phyloP scores from a whole-genome alignment of 202 grass and related monocot species.

The Eragrostis tef region DNA sequence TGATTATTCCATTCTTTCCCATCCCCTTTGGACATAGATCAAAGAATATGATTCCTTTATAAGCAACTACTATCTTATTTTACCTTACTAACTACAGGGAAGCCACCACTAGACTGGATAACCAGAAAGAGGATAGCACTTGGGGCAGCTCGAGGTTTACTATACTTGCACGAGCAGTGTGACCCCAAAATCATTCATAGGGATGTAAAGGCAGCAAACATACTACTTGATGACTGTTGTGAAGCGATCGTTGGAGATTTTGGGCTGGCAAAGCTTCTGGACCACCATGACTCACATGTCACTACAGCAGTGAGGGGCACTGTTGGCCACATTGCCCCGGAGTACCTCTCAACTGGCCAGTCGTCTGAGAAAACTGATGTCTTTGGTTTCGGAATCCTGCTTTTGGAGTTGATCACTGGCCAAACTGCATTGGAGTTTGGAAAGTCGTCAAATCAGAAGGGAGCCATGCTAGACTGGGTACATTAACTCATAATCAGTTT shows the following conservation, averaged over 20 bases:
- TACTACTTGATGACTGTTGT: conserved; percentile 73
- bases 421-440: conserved; percentile 83
- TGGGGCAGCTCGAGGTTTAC: conserved; percentile 78
- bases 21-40: conserved; percentile 11
- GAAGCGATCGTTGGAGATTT: conserved; percentile 90
- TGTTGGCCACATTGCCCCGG: conserved; percentile 87
- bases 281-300: conserved; percentile 87
- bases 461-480: conserved; percentile 95
- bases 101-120: conserved; percentile 82
- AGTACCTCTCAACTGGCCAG: conserved; percentile 89
- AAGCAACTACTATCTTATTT: conserved; percentile 39
- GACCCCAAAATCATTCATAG: conserved; percentile 96
- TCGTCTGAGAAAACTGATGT: conserved; percentile 96
- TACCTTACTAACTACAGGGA: conserved; percentile 51
- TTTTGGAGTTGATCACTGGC: conserved; percentile 87
- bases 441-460: conserved; percentile 91
- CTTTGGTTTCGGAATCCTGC: conserved; percentile 85
- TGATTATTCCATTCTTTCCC: neutral
- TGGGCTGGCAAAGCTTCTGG: conserved; percentile 87
- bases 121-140: conserved; percentile 85
- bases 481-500: conserved; percentile 31
- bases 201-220: conserved; percentile 91
- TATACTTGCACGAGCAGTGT: conserved; percentile 92
- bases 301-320: conserved; percentile 88
- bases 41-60: conserved; percentile 27